Evolutionary conservation across 2,329 filamentous ascomycete genomes (phyloP).

Genomic region (Alternaria sp.): DNA sequence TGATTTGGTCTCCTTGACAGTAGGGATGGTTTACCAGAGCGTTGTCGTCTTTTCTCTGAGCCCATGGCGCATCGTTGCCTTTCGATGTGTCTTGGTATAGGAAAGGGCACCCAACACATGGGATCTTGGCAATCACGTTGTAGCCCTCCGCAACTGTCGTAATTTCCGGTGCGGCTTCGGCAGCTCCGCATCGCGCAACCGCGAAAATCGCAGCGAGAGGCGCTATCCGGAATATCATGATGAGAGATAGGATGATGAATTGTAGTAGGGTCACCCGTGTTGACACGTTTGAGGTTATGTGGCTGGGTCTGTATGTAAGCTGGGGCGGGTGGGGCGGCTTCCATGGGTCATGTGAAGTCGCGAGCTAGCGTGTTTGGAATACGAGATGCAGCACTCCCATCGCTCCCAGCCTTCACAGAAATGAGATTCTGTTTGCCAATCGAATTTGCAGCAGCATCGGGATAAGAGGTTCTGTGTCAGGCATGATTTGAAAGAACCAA

Average conservation of each 20-base stretch:
- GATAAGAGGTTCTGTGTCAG: not conserved
- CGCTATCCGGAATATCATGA: conserved; percentile 24
- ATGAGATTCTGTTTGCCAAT: not conserved
- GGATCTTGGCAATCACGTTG: conserved; percentile 41
- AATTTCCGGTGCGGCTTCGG: conserved; percentile 37
- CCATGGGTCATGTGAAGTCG: conserved; percentile 13
- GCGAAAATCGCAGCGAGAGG: conserved; percentile 6
- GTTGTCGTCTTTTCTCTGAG: conserved; percentile 32
- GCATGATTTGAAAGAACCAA: not conserved
- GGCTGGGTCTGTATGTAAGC: conserved; percentile 2
- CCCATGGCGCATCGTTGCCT: conserved; percentile 34
- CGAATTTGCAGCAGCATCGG: not conserved
- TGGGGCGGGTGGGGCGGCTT: conserved; percentile 14
- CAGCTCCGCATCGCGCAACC: conserved; percentile 6
- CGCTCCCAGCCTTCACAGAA: not conserved
- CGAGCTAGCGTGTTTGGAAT: conserved; percentile 13
- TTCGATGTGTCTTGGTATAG: conserved; percentile 38
- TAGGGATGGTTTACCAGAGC: conserved; percentile 24
- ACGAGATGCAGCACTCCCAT: not conserved
- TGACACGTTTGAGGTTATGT: conserved; percentile 19
- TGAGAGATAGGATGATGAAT: not conserved
- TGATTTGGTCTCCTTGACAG: not conserved
- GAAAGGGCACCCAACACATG: conserved; percentile 42
- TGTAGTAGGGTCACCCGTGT: not conserved
- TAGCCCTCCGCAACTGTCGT: conserved; percentile 40